A percentile compares a stretch with the other conserved stretches of the same genome.
phyloP scores from a whole-genome alignment of 371 early-diverging fungal genomes.

The Chytridium lagenaria region DNA sequence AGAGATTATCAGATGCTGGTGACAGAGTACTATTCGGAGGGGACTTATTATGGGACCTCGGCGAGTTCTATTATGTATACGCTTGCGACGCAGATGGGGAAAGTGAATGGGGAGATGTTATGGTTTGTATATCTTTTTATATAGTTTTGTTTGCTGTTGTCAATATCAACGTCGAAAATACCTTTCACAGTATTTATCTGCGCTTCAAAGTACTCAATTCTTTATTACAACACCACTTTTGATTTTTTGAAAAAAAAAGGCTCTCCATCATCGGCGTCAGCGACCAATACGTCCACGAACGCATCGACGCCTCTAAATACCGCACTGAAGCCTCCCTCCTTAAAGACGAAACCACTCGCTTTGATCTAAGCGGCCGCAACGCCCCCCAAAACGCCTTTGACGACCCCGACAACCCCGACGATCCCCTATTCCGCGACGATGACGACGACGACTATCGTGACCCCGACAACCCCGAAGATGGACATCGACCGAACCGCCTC shows the following conservation, averaged over 20 bases:
- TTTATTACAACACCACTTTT: no score
- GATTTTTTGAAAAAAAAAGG: slow-evolving; percentile 50
- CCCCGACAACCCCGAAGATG: slow-evolving; percentile 17
- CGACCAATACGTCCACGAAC: slow-evolving; percentile 71
- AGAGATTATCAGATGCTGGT: slow-evolving; percentile 45
- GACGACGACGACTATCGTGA: slow-evolving; percentile 26
- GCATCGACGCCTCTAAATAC: slow-evolving; percentile 65
- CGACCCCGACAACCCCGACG: slow-evolving; percentile 21
- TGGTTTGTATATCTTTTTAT: slow-evolving; percentile 55
- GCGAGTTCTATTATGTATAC: slow-evolving; percentile 63
- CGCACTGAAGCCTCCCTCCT: slow-evolving; percentile 56
- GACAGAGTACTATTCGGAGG: slow-evolving; percentile 64
- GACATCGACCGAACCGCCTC: not conserved
- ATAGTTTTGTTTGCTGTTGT: not conserved
- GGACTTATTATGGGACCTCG: slow-evolving; percentile 64
- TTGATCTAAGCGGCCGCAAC: slow-evolving; percentile 45
- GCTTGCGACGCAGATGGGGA: slow-evolving; percentile 62
- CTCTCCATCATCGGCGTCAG: slow-evolving; percentile 75
- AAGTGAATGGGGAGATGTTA: slow-evolving; percentile 63
- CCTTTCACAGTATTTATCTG: no score
- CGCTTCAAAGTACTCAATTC: no score
- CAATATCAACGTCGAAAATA: not conserved
- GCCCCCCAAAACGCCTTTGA: slow-evolving; percentile 1
- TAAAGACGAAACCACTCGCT: slow-evolving; percentile 64
- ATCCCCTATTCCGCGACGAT: slow-evolving; percentile 21